phyloP scores from a whole-genome alignment of 805 yeast species.

The Sugiyamaella valdiviana region DNA sequence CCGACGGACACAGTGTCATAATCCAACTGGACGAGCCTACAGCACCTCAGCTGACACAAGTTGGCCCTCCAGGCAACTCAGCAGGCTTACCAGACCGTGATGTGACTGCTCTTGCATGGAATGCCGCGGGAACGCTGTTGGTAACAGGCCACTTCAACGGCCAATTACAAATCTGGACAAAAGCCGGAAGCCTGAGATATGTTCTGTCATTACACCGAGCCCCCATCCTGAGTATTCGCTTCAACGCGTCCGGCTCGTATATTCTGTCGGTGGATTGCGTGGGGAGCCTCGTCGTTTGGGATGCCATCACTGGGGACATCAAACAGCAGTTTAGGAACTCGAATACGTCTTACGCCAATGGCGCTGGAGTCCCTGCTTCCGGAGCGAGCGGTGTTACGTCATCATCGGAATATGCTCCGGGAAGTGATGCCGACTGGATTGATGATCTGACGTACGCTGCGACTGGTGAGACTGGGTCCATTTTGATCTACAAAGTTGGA shows the following conservation, averaged over 20 bases:
- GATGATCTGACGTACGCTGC: conserved; percentile 61
- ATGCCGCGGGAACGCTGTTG: conserved; percentile 55
- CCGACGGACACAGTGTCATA: conserved; percentile 1
- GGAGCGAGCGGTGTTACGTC: not conserved
- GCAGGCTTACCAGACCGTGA: conserved; percentile 18
- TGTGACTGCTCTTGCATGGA: conserved; percentile 46
- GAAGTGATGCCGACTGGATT: conserved; percentile 55
- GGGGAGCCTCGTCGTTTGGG: conserved; percentile 59
- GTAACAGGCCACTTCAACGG: conserved; percentile 66
- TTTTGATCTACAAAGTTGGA: conserved; percentile 49
- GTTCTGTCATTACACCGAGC: conserved; percentile 45
- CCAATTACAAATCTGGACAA: conserved; percentile 72
- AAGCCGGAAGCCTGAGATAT: conserved; percentile 58
- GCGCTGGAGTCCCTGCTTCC: not conserved
- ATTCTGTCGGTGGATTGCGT: conserved; percentile 56
- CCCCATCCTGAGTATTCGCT: conserved; percentile 50
- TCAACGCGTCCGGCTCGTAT: conserved; percentile 54
- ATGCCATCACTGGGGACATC: conserved; percentile 47
- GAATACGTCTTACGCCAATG: not conserved
- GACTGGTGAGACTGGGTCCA: conserved; percentile 52
- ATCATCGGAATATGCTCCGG: conserved; percentile 1
- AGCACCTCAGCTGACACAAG: conserved; percentile 2
- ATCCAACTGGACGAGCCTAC: not conserved
- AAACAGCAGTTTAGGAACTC: conserved; percentile 2
- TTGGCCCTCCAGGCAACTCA: conserved; percentile 9